Conservation (phyloP, 352 stramenopile species). For the Pythium chondricola region DNA sequence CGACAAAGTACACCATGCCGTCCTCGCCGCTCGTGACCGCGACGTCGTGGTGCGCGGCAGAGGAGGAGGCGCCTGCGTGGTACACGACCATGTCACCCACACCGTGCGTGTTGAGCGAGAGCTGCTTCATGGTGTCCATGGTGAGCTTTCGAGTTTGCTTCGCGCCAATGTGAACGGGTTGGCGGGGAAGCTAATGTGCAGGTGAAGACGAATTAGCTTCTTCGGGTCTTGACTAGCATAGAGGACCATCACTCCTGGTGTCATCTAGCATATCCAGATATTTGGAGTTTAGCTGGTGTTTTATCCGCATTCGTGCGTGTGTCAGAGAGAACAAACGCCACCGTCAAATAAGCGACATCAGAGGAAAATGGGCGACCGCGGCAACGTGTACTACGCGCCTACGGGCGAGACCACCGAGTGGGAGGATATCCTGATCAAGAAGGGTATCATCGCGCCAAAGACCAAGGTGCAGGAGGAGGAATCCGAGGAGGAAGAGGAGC, state of each 20-base stretch:
- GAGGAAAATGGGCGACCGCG: constrained; percentile 57
- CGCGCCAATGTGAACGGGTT: constrained; percentile 10
- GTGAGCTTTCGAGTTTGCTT: not conserved
- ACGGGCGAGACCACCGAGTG: constrained; percentile 88
- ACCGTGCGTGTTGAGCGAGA: constrained; percentile 64
- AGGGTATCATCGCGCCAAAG: constrained; percentile 84
- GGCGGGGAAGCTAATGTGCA: constrained; percentile 3
- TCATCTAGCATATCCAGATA: too few species aligned
- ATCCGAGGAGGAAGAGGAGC: constrained; percentile 51
- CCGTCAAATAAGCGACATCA: too few species aligned
- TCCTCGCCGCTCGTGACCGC: constrained; percentile 75
- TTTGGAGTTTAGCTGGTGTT: not conserved
- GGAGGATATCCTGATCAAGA: constrained; percentile 88
- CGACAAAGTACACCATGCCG: constrained; percentile 70
- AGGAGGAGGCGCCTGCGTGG: constrained; percentile 26
- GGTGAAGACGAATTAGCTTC: not conserved
- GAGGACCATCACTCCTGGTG: too few species aligned
- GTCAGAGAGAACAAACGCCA: too few species aligned
- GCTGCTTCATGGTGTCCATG: constrained; percentile 78
- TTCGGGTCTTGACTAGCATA: not conserved
- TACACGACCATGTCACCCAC: constrained; percentile 60
- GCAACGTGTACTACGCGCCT: constrained; percentile 79
- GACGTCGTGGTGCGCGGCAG: constrained; percentile 36
- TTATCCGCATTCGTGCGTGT: too few species aligned
- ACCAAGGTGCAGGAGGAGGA: constrained; percentile 82